phyloP scores from a whole-genome alignment of 306 rosid species.

The Alnus rubra region DNA sequence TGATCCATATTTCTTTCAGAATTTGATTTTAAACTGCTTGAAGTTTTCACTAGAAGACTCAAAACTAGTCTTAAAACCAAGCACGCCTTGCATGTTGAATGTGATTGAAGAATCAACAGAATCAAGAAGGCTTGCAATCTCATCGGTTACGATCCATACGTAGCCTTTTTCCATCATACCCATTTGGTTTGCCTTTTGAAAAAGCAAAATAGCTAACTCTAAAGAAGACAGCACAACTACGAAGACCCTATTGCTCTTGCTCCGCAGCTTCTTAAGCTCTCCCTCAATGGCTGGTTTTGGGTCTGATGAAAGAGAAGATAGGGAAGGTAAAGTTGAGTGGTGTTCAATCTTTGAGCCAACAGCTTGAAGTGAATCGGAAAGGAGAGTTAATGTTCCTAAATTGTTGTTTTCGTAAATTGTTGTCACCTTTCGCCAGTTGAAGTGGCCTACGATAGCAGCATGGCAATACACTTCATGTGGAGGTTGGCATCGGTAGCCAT shows the following conservation, averaged over 20 bases:
- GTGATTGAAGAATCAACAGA: constrained; percentile 44
- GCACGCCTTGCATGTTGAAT: constrained; percentile 56
- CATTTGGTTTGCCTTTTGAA: constrained; percentile 46
- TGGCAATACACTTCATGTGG: constrained; percentile 51
- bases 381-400: constrained; percentile 20
- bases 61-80: constrained; percentile 52
- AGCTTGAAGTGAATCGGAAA: constrained; percentile 47
- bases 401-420: constrained; percentile 35
- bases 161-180: constrained; percentile 61
- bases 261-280: constrained; percentile 41
- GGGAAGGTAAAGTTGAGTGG: constrained; percentile 34
- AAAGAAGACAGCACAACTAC: constrained; percentile 50
- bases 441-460: constrained; percentile 51
- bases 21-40: constrained; percentile 41
- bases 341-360: constrained; percentile 46
- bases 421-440: constrained; percentile 53
- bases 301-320: constrained; percentile 36
- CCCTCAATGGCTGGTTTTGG: constrained; percentile 30
- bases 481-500: constrained; percentile 37
- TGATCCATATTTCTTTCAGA: constrained; percentile 34
- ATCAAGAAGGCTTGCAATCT: constrained; percentile 46
- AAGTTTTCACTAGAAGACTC: constrained; percentile 25
- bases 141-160: constrained; percentile 58
- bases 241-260: constrained; percentile 48
- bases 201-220: constrained; percentile 38